Conservation (phyloP, 2,329 filamentous ascomycete genomes). For the Sporothrix humicola region DNA sequence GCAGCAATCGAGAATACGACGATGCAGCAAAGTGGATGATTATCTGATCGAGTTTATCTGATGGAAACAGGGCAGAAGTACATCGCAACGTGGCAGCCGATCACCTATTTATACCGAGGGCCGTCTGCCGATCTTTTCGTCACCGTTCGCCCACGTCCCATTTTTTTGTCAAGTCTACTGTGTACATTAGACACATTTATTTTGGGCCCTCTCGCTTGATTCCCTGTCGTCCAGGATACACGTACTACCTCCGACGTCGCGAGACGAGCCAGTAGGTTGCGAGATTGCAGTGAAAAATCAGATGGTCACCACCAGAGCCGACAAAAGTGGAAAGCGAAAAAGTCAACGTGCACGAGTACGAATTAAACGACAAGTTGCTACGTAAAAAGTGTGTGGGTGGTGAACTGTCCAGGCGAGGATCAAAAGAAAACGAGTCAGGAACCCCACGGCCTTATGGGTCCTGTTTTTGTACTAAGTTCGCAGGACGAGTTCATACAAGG, state of each 20-base stretch:
- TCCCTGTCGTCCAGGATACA: too few species aligned
- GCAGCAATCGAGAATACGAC: background rate
- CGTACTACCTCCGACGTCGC: background rate
- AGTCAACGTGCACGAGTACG: background rate
- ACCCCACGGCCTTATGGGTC: too few species aligned
- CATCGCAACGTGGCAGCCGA: slow-evolving; percentile 9
- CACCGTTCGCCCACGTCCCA: too few species aligned
- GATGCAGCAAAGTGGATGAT: background rate
- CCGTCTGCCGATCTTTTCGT: background rate
- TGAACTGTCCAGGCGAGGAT: too few species aligned
- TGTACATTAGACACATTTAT: background rate
- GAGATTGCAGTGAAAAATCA: background rate
- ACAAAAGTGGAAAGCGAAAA: background rate
- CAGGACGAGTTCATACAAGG: too few species aligned
- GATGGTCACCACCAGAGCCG: background rate
- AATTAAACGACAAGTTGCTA: background rate
- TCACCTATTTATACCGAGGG: slow-evolving; percentile 13
- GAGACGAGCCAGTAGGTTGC: background rate
- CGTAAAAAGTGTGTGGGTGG: too few species aligned
- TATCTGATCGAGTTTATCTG: slow-evolving; percentile 7
- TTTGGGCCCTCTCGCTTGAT: too few species aligned
- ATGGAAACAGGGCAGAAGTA: background rate
- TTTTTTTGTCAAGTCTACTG: background rate
- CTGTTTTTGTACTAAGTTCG: too few species aligned
- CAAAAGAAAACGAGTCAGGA: too few species aligned